Percentiles rank a stretch among this genome's conserved stretches.
These are phyloP conservation scores for Linnemannia elongata DNA, from an alignment of 192 early-diverging fungal genomes.

Conservation along the genomic window DNA sequence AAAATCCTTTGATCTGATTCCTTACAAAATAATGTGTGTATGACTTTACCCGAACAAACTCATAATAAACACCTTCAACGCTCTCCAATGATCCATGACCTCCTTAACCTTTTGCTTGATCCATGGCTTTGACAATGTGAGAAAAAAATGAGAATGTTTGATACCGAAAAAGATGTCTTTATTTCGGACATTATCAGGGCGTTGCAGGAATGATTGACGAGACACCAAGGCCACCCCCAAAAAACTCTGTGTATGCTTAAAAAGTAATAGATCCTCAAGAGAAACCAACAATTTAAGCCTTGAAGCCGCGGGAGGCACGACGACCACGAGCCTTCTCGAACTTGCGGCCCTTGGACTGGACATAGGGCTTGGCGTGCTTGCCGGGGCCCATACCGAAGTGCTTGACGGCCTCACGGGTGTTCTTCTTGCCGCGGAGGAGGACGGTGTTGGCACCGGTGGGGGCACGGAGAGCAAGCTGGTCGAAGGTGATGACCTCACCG, in stretches of 20 bases:
- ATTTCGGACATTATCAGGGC: constrained; percentile 32
- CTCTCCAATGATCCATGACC: not conserved
- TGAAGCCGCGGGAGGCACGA: constrained; percentile 98
- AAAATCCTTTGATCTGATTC: not conserved
- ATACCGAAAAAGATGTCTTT: constrained; percentile 39
- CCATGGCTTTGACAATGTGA: not conserved
- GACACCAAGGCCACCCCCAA: constrained; percentile 10
- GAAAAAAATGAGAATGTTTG: not conserved
- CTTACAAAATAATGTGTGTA: too few species aligned
- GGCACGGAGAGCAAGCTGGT: constrained; percentile 98
- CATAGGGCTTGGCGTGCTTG: constrained; percentile 81
- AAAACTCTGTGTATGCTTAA: not conserved
- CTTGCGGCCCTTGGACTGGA: constrained; percentile 99
- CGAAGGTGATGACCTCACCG: constrained; percentile 98
- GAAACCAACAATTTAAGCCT: constrained; percentile 73
- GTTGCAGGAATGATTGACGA: constrained; percentile 34
- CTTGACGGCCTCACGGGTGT: constrained; percentile 97
- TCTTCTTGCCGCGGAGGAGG: constrained; percentile 95
- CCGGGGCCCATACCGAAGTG: constrained; percentile 89
- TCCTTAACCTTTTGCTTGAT: too few species aligned
- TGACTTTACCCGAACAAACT: too few species aligned
- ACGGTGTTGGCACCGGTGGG: constrained; percentile 96
- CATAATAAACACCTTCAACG: too few species aligned
- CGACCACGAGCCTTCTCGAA: constrained; percentile 99
- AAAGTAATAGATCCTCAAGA: not conserved